These are phyloP conservation scores for Przewalskia tangutica DNA, from an alignment of 257 asterid genomes.

Conservation along the genomic window DNA sequence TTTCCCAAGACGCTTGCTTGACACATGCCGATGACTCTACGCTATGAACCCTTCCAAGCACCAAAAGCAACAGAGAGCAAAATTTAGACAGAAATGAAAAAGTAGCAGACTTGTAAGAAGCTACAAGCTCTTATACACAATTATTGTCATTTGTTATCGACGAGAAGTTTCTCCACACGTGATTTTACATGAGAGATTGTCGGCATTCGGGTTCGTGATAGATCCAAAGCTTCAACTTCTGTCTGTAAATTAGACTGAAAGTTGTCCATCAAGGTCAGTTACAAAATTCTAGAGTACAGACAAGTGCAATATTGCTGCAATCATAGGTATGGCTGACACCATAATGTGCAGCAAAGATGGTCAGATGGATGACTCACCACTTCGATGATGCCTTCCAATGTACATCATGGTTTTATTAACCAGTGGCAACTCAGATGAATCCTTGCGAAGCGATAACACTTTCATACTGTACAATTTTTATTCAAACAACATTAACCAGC, in stretches of 20 bases:
- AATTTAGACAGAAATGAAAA: background rate
- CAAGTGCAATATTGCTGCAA: background rate
- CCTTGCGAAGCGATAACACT: conserved; percentile 42
- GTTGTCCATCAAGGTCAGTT: conserved; percentile 2
- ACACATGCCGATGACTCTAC: background rate
- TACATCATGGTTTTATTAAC: conserved; percentile 80
- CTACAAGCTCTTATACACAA: conserved; percentile 21
- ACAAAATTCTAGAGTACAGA: background rate
- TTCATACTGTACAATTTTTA: conserved; percentile 42
- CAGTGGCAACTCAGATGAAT: conserved; percentile 67
- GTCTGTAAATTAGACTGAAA: conserved; percentile 33
- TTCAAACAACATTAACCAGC: background rate
- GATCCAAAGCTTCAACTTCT: conserved; percentile 15
- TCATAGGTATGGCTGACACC: background rate
- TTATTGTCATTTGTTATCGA: conserved; percentile 10
- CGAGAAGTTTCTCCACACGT: background rate
- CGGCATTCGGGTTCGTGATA: conserved; percentile 7
- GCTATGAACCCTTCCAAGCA: background rate
- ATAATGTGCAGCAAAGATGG: conserved; percentile 11
- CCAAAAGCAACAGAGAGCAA: background rate
- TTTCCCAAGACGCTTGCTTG: too few relatives aligned
- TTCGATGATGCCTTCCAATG: conserved; percentile 46
- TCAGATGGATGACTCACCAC: conserved; percentile 34
- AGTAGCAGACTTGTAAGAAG: background rate
- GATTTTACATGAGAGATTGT: background rate